Percentiles rank a stretch among this genome's conserved stretches.
Evolutionary conservation across 2,329 filamentous ascomycete genomes (phyloP).

Genomic region (Venturia effusa): DNA sequence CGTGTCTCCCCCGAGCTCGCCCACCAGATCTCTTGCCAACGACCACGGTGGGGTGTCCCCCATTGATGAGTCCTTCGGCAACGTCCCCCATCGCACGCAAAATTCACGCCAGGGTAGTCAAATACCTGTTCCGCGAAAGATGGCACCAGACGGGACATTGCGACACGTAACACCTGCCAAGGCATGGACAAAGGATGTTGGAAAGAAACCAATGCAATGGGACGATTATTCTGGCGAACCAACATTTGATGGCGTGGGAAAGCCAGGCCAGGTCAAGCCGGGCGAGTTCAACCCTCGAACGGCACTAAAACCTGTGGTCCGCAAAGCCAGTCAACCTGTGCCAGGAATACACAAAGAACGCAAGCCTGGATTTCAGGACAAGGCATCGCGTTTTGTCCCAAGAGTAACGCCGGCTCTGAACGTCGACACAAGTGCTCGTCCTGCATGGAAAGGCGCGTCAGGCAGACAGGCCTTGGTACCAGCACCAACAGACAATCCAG

Average conservation of each 20-base stretch:
- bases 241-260: slow-evolving; percentile 45
- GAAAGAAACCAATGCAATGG: slow-evolving; percentile 32
- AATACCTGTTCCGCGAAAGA: slow-evolving; percentile 11
- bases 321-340: neutral
- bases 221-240: slow-evolving; percentile 58
- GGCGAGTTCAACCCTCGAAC: slow-evolving; percentile 19
- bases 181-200: slow-evolving; percentile 8
- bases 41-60: slow-evolving; percentile 26
- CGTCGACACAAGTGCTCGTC: slow-evolving; percentile 28
- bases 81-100: slow-evolving; percentile 3
- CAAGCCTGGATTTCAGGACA: slow-evolving; percentile 19
- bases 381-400: slow-evolving; percentile 18
- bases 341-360: slow-evolving; percentile 13
- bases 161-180: slow-evolving; percentile 2
- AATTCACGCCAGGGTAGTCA: slow-evolving; percentile 10
- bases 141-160: neutral
- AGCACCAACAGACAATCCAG: slow-evolving; percentile 51
- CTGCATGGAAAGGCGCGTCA: slow-evolving; percentile 62
- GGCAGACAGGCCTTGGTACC: slow-evolving; percentile 54
- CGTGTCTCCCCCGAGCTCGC: slow-evolving; percentile 14
- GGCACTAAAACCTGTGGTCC: slow-evolving; percentile 2
- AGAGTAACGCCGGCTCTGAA: slow-evolving; percentile 13
- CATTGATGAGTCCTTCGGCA: slow-evolving; percentile 23
- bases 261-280: slow-evolving; percentile 46
- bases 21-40: neutral